Base-by-base conservation (phyloP, 23 red algal species). In the Gracilaria vermiculophylla region DNA sequence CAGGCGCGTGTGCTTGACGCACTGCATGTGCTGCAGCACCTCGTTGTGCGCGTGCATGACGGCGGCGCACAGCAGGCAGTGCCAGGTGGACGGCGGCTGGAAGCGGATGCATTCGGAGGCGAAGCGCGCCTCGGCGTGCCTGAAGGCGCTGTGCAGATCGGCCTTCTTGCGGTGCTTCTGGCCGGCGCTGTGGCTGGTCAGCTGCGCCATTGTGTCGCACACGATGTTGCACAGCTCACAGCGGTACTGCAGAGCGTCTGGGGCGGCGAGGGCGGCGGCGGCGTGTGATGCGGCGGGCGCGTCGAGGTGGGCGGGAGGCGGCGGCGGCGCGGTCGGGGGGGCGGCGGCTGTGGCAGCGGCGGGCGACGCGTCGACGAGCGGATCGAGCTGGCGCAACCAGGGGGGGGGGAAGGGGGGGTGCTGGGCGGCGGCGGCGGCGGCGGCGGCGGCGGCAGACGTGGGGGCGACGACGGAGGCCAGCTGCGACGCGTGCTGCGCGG, bases 131-230 rank as follows among this genome's bases (percentile, higher is more conserved):
- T 33, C 23, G 43, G 83, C 83, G 3, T 50, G 36, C 29, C 60
- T 54, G 49, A 71, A 87, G 20, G 43, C 45, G 21, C n/a, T 34
- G 20, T 60, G 28, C 15, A 75, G 14, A 4, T 87, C 83, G 49
- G 45, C 43, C 20, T 75, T 74, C 35, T 58, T 73, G 21, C 67
- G 83, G 60, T 87, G 83, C 53, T 87, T 87, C 83, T 75, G 83
- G 40, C 83, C 83, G 15, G 32, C 25, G 8, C 27, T 32, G 43
- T 87, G 83, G 16, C 15, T 42, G 45, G 39, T 13, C 10, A 75
- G 49, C 70, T 87, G 83, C 36, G 25, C 21, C 33, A 20, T 10
- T 11, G 83, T 87, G 27, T 87, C 83, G 34, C 83, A 87, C 45
- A 24, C 28, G 7, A 76, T 50, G 19, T 75, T 27, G 28, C 83